Conservation (phyloP, 208 protist genomes). For the Trypanosoma cruzi region DNA sequence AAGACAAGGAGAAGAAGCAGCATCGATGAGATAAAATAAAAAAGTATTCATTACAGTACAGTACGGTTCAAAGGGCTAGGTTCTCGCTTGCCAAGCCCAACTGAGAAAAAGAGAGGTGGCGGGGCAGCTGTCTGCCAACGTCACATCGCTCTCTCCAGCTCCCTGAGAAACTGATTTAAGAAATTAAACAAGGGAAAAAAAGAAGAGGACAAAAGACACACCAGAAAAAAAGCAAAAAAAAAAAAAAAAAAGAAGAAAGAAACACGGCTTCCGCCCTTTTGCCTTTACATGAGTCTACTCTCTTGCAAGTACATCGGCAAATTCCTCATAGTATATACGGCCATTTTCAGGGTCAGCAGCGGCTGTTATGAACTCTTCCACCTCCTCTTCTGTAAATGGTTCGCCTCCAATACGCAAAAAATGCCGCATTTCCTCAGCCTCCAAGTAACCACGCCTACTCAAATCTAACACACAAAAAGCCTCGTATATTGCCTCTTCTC, state of each 20-base stretch:
- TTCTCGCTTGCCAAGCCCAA: not conserved
- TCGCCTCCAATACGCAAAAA: constrained; percentile 62
- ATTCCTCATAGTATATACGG: constrained; percentile 78
- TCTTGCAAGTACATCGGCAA: constrained; percentile 72
- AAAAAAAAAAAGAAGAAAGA: constrained; percentile 10
- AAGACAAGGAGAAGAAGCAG: not conserved
- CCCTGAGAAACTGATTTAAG: not conserved
- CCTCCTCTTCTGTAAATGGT: constrained; percentile 69
- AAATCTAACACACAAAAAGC: constrained; percentile 79
- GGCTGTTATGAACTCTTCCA: constrained; percentile 78
- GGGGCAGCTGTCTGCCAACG: not conserved
- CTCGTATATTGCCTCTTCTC: constrained; percentile 58
- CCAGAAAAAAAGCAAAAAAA: constrained; percentile 25
- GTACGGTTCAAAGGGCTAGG: not conserved
- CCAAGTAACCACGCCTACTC: constrained; percentile 65
- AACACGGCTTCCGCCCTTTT: not conserved
- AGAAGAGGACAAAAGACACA: too few species aligned
- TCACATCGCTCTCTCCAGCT: not conserved
- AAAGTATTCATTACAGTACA: not conserved
- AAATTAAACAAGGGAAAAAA: too few species aligned
- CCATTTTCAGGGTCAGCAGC: constrained; percentile 75
- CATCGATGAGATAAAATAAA: not conserved
- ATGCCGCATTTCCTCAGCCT: constrained; percentile 57
- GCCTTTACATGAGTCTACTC: constrained; percentile 42
- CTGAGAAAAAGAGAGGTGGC: not conserved